These are phyloP conservation scores for Scheffersomyces ergatensis DNA, from an alignment of 805 yeast species.

Conservation along the genomic window DNA sequence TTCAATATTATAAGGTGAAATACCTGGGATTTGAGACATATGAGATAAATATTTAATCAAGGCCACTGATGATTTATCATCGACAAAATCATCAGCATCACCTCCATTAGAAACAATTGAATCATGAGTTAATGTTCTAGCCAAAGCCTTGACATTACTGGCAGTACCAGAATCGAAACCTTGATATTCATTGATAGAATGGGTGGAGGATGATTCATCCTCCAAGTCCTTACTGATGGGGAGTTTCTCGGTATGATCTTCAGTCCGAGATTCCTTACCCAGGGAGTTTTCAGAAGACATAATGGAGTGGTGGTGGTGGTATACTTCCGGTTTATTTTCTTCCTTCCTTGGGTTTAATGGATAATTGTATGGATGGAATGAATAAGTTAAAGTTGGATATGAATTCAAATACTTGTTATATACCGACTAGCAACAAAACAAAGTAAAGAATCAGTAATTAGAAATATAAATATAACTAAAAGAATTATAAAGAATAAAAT, in stretches of 20 bases:
- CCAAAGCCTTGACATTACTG: constrained; percentile 37
- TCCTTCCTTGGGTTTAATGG: too few species aligned
- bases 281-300: constrained; percentile 6
- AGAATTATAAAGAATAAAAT: too few species aligned
- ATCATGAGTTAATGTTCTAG: constrained; percentile 36
- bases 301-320: too few species aligned
- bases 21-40: constrained; percentile 54
- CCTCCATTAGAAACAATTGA: constrained; percentile 2
- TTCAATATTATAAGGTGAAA: constrained; percentile 29
- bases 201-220: constrained; percentile 8
- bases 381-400: too few species aligned
- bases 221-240: background rate
- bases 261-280: constrained; percentile 6
- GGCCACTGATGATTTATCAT: constrained; percentile 15
- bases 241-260: background rate
- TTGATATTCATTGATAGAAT: constrained; percentile 19
- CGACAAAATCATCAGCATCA: background rate
- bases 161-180: constrained; percentile 37
- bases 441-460: too few species aligned
- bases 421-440: too few species aligned
- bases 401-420: too few species aligned
- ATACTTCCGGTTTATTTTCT: too few species aligned
- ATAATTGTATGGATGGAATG: too few species aligned
- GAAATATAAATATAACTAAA: too few species aligned
- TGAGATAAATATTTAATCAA: constrained; percentile 41